A percentile compares a stretch with the other conserved stretches of the same genome.
Evolutionary conservation across 768 basidiomycete species (phyloP).

Genomic region (Agaricus sinodeliciosus): DNA sequence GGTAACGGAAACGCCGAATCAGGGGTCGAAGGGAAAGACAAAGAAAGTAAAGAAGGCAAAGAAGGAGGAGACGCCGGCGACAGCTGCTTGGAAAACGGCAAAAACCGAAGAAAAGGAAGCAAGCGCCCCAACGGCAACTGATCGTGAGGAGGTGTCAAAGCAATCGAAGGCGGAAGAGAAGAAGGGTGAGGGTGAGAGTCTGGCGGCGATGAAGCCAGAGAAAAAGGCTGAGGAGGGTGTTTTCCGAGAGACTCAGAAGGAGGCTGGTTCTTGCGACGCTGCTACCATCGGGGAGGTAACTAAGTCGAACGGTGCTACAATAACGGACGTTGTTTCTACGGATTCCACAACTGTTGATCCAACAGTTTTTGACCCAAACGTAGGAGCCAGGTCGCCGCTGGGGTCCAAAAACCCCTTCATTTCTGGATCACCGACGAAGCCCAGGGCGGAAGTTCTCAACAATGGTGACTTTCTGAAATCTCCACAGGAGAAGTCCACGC

Average conservation of each 20-base stretch:
- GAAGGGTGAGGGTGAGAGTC: not conserved
- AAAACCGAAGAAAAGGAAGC: conserved; percentile 5
- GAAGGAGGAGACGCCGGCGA: conserved; percentile 6
- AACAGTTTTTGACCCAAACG: not conserved
- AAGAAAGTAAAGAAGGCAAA: conserved; percentile 9
- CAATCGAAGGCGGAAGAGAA: conserved; percentile 1
- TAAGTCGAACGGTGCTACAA: conserved; percentile 1
- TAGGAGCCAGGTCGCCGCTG: not conserved
- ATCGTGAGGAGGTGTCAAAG: not conserved
- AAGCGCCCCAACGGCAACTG: not conserved
- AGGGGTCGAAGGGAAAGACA: not conserved
- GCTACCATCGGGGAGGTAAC: not conserved
- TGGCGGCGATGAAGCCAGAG: conserved; percentile 7
- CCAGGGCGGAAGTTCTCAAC: not conserved
- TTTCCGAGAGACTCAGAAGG: not conserved
- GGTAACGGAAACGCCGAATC: not conserved
- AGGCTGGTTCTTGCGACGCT: conserved; percentile 1
- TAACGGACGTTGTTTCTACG: conserved; percentile 4
- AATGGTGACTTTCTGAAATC: not conserved
- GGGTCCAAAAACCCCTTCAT: not conserved
- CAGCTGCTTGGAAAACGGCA: not conserved
- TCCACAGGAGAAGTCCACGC: not conserved
- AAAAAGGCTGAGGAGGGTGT: conserved; percentile 10
- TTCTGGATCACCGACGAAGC: not conserved
- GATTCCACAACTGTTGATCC: not conserved